Evolutionary conservation across 2,329 filamentous ascomycete species (phyloP).

Genomic region (Metarhizium guizhouense): DNA sequence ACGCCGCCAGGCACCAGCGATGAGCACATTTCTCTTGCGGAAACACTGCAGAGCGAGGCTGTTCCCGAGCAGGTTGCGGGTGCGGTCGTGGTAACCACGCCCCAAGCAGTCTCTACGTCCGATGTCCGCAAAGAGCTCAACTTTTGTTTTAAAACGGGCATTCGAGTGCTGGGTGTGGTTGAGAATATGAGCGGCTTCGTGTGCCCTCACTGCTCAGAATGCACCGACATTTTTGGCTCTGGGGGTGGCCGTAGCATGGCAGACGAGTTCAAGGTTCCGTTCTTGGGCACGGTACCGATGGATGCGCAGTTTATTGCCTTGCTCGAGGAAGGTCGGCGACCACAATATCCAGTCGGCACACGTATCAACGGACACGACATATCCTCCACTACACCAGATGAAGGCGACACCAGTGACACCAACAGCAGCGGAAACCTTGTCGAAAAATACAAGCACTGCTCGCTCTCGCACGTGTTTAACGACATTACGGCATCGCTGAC

Average conservation of each 20-base stretch:
- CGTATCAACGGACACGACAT: conserved; percentile 49
- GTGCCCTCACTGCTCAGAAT: conserved; percentile 72
- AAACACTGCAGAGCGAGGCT: conserved; percentile 64
- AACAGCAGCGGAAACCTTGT: conserved; percentile 38
- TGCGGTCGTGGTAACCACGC: conserved; percentile 91
- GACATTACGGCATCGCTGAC: conserved; percentile 41
- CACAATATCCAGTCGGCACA: conserved; percentile 62
- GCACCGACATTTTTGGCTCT: conserved; percentile 87
- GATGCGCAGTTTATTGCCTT: conserved; percentile 86
- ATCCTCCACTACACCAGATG: conserved; percentile 12
- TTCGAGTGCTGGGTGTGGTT: conserved; percentile 76
- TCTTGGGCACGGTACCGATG: conserved; percentile 81
- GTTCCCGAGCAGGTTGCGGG: conserved; percentile 64
- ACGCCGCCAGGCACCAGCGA: conserved; percentile 94
- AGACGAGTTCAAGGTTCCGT: conserved; percentile 71
- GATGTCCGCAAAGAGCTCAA: conserved; percentile 94
- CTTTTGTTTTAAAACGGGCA: conserved; percentile 77
- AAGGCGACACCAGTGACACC: conserved; percentile 15
- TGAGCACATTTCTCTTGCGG: conserved; percentile 91
- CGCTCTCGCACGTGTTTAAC: conserved; percentile 59
- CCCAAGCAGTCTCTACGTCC: conserved; percentile 85
- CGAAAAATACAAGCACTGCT: conserved; percentile 66
- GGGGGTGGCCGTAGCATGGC: conserved; percentile 89
- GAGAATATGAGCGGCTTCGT: conserved; percentile 96
- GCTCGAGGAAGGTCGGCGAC: conserved; percentile 63